Evolutionary conservation across 495 filamentous ascomycete genomes (phyloP), one percentile per base, ranked within the genome.

Genomic region (Polyplosphaeria fusca): DNA sequence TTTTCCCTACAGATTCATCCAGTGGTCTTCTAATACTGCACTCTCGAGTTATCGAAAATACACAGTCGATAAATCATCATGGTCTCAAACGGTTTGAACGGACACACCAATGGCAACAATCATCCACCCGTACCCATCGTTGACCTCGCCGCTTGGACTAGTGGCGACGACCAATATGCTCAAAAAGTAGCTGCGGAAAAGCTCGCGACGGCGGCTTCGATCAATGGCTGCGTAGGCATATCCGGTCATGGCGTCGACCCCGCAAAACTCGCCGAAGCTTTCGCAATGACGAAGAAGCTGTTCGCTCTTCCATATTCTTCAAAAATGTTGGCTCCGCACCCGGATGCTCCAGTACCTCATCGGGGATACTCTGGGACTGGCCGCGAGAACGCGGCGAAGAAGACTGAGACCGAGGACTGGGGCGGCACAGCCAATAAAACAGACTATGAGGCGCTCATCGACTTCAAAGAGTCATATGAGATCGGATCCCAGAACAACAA

Each of bases 321-420:
- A 16, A 82, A 82, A 48, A 71, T 76, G 66, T 73, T 77, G 44
- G 83, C 82, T 7, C 83, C 82, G 18, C 83, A 86, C 68, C 84
- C 84, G 4, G 72, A 76, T 30, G 79, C 79, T 43, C 72, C 72
- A 63, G 67, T 67, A 3, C 68, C 75, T 11, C 84, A 87, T 63
- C 76, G 85, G 37, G 84, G 85, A 5, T 87, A 87, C 64, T 86
- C 83, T 1, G 80, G 79, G 70, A 77, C 79, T 0, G 82, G 83
- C 5, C 13, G 19, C n/a, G 55, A 58, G 28, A 2, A 25, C 2
- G 38, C 2, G n/a, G 55, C 46, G 4, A 67, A 79, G 28, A 84
- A 87, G 68, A 87, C 86, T 59, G 82, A 86, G 7, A 78, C 76
- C 2, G 81, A 86, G 57, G 72, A 74, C 11, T 77, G 79, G 49